Percentiles rank a stretch among this genome's conserved stretches.
Evolutionary conservation across 75 land plant species (phyloP).

Genomic region (Pinus albicaulis): DNA sequence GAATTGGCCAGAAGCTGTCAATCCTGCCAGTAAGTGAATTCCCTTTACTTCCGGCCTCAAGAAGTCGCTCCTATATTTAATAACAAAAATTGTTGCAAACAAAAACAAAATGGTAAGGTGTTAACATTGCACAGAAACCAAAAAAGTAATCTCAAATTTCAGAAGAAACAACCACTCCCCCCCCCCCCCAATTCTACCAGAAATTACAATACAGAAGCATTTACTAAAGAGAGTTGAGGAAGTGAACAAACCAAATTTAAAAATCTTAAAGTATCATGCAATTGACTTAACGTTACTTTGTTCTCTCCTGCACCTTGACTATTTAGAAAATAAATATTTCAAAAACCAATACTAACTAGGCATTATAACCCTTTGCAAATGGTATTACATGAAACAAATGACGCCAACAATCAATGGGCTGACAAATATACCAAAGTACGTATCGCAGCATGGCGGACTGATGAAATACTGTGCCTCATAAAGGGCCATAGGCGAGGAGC

Average conservation of each 20-base stretch:
- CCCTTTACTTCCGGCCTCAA: constrained; percentile 74
- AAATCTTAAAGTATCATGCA: not conserved
- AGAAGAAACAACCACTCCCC: not conserved
- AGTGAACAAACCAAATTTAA: not conserved
- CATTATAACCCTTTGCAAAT: not conserved
- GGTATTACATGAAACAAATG: not conserved
- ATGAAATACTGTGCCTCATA: constrained; percentile 95
- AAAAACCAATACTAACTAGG: not conserved
- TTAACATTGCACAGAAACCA: not conserved
- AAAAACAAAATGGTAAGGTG: too few relatives aligned
- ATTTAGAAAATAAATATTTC: not conserved
- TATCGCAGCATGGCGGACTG: constrained; percentile 92
- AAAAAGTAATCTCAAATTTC: not conserved
- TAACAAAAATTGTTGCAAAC: not conserved
- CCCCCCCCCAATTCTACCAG: not conserved
- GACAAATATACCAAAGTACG: constrained; percentile 66
- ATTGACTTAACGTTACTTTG: not conserved
- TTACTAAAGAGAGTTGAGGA: not conserved
- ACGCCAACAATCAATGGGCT: not conserved
- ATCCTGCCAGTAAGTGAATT: constrained; percentile 19
- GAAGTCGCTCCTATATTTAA: constrained; percentile 72
- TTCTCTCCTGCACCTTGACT: not conserved
- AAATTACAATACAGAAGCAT: constrained; percentile 7
- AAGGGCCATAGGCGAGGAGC: constrained; percentile 98
- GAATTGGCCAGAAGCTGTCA: constrained; percentile 69